Evolutionary conservation across 1,284 basidiomycete genomes (phyloP), one percentile per base, ranked within the genome.

Genomic region (Moesziomyces sp.): DNA sequence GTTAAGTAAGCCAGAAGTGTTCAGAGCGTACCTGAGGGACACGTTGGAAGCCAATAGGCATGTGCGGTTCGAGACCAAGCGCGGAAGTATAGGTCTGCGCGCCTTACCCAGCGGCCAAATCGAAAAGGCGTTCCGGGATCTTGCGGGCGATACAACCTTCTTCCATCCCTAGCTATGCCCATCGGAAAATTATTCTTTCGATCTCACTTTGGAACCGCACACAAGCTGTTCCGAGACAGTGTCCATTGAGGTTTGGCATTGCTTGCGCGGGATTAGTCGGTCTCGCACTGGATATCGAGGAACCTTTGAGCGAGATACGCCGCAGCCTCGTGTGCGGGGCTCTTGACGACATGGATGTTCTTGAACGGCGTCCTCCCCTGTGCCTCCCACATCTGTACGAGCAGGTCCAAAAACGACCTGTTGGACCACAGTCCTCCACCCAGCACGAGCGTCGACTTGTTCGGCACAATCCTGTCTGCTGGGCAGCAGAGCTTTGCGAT

Each of bases 351-450:
- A 16, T 78, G 53, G 9, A 70, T 48, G 10, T 66, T 77, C 58
- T 74, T 69, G 6, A 64, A 73, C 21, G 58, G 76, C 9, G 57
- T 46, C 10, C 70, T 58, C 3, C 76, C 74, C 13, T 54, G 42
- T 28, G 30, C 18, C 11, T 47, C 45, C 64, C 79, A 60, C 14
- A 69, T 65, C 0, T 58, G 38, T 3, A 71, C 28, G 24, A 80
- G 26, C 24, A 82, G 35, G 11, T 60, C 52, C 10, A 61, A 24
- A 38, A 80, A 82, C 10, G 61, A 70, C 21, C 19, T 28, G 14
- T 70, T 69, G 13, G 61, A 73, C 79, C 79, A 82, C 51, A 82
- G 42, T 3, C 81, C 78, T 1, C 81, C 81, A 19, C 81, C 81
- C 19, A 82, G 60, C 19, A 78, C 61, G 26, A 82, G 42, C 8